These are phyloP conservation scores for Auxenochlorella pyrenoidosa DNA, from an alignment of 139 green algal genomes.

Conservation along the genomic window DNA sequence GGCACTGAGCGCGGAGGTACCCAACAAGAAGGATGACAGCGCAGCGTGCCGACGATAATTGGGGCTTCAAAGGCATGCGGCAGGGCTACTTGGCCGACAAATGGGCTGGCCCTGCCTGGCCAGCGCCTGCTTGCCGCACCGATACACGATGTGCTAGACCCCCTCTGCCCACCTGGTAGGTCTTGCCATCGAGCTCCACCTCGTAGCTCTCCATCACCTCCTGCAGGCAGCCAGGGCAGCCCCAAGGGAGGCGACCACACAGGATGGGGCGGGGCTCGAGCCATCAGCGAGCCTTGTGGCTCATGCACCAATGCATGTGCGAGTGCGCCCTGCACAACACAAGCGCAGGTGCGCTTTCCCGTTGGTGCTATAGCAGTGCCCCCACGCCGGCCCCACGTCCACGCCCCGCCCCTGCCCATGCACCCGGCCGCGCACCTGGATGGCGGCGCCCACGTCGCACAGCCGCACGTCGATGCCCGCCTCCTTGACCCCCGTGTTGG, in stretches of 20 bases:
- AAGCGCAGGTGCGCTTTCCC: background rate
- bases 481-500: conserved; percentile 88
- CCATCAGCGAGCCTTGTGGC: background rate
- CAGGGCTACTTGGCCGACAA: no score
- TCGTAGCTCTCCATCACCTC: conserved; percentile 97
- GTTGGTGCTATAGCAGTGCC: background rate
- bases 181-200: conserved; percentile 96
- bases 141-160: no score
- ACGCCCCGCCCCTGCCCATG: background rate
- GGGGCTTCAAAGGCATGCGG: no score
- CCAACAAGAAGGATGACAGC: no score
- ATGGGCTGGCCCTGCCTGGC: no score
- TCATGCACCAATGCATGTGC: no score
- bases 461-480: conserved; percentile 97
- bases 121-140: background rate
- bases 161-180: conserved; percentile 65
- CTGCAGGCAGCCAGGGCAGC: conserved; percentile 41
- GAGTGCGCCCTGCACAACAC: background rate
- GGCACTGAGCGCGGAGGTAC: background rate
- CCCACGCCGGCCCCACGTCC: no score
- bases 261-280: background rate
- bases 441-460: conserved; percentile 93
- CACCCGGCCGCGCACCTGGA: conserved; percentile 74
- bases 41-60: no score
- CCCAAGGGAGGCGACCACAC: background rate